A percentile compares a stretch with the other conserved stretches of the same genome.
Conservation (phyloP, 805 yeast species). For the Jamesozyma gamospora region DNA sequence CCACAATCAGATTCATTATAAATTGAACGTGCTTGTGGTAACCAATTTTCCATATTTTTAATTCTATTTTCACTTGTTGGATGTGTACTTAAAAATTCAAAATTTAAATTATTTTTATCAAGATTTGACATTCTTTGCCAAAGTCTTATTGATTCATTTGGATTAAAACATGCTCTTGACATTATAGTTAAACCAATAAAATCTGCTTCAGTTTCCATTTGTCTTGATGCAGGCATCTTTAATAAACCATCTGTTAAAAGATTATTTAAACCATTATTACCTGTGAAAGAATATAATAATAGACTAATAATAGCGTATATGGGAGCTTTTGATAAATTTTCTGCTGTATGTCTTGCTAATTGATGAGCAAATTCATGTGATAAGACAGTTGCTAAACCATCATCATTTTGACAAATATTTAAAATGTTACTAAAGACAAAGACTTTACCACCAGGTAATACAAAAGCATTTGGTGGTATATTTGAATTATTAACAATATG, state of each 20-base stretch:
- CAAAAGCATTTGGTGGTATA: slow-evolving; percentile 93
- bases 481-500: slow-evolving; percentile 63
- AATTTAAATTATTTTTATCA: slow-evolving; percentile 33
- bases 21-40: slow-evolving; percentile 37
- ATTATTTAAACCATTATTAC: slow-evolving; percentile 43
- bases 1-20: slow-evolving; percentile 27
- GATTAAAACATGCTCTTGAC: slow-evolving; percentile 82
- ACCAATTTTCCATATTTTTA: slow-evolving; percentile 56
- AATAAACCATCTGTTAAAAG: slow-evolving; percentile 46
- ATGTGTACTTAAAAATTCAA: slow-evolving; percentile 77
- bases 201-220: slow-evolving; percentile 95
- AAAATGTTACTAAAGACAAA: slow-evolving; percentile 76
- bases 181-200: slow-evolving; percentile 85
- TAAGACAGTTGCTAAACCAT: slow-evolving; percentile 90
- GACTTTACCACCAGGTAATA: slow-evolving; percentile 91
- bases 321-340: slow-evolving; percentile 70
- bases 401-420: slow-evolving; percentile 69
- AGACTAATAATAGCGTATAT: slow-evolving; percentile 47
- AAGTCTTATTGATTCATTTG: slow-evolving; percentile 58
- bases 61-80: slow-evolving; percentile 76
- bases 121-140: slow-evolving; percentile 73
- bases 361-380: slow-evolving; percentile 93
- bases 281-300: slow-evolving; percentile 49
- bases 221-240: slow-evolving; percentile 78
- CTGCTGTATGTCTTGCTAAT: slow-evolving; percentile 84